Percentiles rank a stretch among this genome's conserved stretches.
phyloP scores from a whole-genome alignment of 2,329 filamentous ascomycete genomes.

The Aureobasidium musti region DNA sequence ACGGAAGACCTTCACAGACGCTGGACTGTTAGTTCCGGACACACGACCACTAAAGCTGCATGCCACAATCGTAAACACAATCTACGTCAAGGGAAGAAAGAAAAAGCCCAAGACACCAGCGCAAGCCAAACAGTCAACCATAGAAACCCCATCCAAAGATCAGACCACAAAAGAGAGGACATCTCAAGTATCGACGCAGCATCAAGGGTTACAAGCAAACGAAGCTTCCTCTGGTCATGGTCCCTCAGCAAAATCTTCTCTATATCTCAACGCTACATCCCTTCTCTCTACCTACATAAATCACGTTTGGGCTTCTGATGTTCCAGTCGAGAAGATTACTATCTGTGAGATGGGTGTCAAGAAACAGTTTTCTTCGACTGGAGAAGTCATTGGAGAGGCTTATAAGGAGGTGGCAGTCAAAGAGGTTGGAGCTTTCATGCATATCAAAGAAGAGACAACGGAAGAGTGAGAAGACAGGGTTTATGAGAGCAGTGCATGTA shows the following conservation, averaged over 20 bases:
- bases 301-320: conserved; percentile 68
- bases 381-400: conserved; percentile 54
- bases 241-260: conserved; percentile 40
- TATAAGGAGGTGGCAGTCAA: conserved; percentile 53
- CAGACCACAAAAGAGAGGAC: not conserved
- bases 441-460: no score
- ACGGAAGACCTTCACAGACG: conserved; percentile 56
- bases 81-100: conserved; percentile 62
- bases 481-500: no score
- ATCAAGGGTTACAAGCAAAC: conserved; percentile 24
- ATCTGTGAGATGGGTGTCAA: conserved; percentile 89
- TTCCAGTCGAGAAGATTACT: conserved; percentile 69
- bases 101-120: conserved; percentile 10
- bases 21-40: conserved; percentile 60
- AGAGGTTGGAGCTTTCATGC: no score
- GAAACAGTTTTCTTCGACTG: conserved; percentile 55
- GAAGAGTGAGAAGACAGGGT: no score
- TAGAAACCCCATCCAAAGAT: not conserved
- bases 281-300: conserved; percentile 60
- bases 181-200: no score
- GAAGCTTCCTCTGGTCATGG: conserved; percentile 38
- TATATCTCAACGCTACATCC: conserved; percentile 47
- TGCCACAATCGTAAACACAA: conserved; percentile 82
- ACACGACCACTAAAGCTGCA: conserved; percentile 71
- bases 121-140: no score